Percentiles rank a stretch among this genome's conserved stretches.
These are phyloP conservation scores for Dictyostelium firmibasis DNA, from an alignment of 78 protist genomes.

Conservation along the genomic window DNA sequence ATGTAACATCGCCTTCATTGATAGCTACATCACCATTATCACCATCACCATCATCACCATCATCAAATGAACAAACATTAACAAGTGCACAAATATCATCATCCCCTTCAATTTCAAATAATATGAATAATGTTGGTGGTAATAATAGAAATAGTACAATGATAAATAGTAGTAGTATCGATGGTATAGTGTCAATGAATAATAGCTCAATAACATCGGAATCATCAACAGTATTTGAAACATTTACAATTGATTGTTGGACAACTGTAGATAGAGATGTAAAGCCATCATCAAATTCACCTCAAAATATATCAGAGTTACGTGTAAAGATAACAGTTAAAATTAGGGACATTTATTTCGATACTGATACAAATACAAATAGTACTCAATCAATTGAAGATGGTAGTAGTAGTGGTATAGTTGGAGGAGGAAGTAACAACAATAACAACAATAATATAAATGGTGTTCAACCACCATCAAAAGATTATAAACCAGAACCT, in stretches of 20 bases:
- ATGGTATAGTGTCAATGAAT: not conserved
- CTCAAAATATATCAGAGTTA: not conserved
- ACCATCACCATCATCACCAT: not conserved
- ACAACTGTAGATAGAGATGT: slow-evolving; percentile 2
- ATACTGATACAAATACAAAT: slow-evolving; percentile 34
- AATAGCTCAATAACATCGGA: not conserved
- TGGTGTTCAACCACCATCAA: not conserved
- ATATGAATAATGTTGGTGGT: not conserved
- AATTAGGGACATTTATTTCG: slow-evolving; percentile 41
- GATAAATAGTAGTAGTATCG: not conserved
- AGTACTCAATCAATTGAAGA: slow-evolving; percentile 7
- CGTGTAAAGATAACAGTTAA: slow-evolving; percentile 49
- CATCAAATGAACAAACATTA: not conserved
- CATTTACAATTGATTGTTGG: slow-evolving; percentile 32
- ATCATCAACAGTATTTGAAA: not conserved
- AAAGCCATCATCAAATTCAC: slow-evolving; percentile 2
- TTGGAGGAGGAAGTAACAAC: not conserved
- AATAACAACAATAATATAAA: not conserved
- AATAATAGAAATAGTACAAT: not conserved
- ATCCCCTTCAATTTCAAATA: not conserved
- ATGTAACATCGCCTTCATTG: not conserved
- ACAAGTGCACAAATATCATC: slow-evolving; percentile 4
- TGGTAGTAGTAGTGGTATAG: slow-evolving; percentile 1
- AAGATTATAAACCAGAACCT: not conserved
- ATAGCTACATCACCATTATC: not conserved